These are phyloP conservation scores for Verticillium longisporum DNA, from an alignment of 2,329 filamentous ascomycete species.

Conservation along the genomic window DNA sequence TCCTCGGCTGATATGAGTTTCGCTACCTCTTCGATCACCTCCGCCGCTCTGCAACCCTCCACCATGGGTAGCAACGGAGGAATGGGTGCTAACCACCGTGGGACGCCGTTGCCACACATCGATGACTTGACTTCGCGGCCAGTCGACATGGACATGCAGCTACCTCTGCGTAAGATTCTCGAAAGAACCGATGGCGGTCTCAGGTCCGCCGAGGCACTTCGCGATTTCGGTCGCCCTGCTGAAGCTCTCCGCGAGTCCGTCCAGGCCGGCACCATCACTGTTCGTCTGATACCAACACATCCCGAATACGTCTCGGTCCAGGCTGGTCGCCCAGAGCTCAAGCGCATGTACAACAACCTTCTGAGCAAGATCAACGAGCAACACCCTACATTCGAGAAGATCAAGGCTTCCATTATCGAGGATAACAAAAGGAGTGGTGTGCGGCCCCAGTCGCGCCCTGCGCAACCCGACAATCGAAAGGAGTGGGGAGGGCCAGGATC, in stretches of 20 bases:
- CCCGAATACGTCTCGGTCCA: conserved; percentile 64
- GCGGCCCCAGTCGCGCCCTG: conserved; percentile 23
- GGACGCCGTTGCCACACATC: conserved; percentile 41
- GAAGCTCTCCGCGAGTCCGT: conserved; percentile 79
- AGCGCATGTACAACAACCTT: conserved; percentile 41
- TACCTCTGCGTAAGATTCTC: conserved; percentile 47
- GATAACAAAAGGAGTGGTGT: conserved; percentile 59
- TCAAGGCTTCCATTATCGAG: conserved; percentile 54
- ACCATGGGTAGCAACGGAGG: conserved; percentile 1
- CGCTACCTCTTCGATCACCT: neutral
- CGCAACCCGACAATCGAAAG: neutral
- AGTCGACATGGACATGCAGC: conserved; percentile 38
- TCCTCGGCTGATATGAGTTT: neutral
- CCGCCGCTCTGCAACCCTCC: neutral
- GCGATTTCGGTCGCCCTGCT: conserved; percentile 62
- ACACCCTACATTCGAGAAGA: conserved; percentile 43
- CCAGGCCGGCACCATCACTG: conserved; percentile 69
- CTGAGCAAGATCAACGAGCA: conserved; percentile 42
- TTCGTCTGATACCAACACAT: conserved; percentile 70
- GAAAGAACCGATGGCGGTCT: conserved; percentile 45
- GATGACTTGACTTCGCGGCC: conserved; percentile 42
- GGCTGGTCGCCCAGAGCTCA: conserved; percentile 41
- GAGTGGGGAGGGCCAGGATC: neutral
- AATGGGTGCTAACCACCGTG: conserved; percentile 14
- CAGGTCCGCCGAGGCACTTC: conserved; percentile 53